Evolutionary conservation across 1,139 yeast species (phyloP).

Genomic region (Saccharomycopsis phalli): DNA sequence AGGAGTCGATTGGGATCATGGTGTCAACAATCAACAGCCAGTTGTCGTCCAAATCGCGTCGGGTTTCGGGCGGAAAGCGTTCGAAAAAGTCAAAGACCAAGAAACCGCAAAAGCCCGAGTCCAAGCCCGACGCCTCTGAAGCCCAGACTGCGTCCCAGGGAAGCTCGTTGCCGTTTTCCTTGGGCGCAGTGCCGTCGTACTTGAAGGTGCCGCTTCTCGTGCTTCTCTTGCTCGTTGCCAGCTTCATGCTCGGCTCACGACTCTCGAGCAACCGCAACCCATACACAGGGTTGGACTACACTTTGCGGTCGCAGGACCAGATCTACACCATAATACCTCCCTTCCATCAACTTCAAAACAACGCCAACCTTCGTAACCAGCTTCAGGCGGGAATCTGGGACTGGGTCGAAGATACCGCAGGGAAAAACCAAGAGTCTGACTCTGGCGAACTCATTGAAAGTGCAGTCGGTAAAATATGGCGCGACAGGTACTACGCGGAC

Average conservation of each 20-base stretch:
- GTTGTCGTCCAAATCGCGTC: conserved; percentile 1
- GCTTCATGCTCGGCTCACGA: not conserved
- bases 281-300: conserved; percentile 2
- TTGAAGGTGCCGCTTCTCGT: not conserved
- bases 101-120: not conserved
- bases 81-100: not conserved
- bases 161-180: not conserved
- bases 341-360: conserved; percentile 6
- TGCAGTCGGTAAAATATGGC: conserved; percentile 8
- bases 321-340: conserved; percentile 18
- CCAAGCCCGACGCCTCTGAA: not conserved
- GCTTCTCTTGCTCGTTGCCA: not conserved
- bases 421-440: not conserved
- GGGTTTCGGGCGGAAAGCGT: not conserved
- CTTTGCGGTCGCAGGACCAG: not conserved
- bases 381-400: conserved; percentile 19
- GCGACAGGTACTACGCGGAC: conserved; percentile 12
- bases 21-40: conserved; percentile 33
- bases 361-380: conserved; percentile 12
- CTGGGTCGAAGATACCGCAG: conserved; percentile 14
- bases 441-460: not conserved
- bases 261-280: conserved; percentile 4
- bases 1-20: conserved; percentile 42
- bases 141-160: not conserved
- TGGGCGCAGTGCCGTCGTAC: not conserved